Base-by-base conservation (phyloP, 495 filamentous ascomycete species). In the Annulohypoxylon bovei region DNA sequence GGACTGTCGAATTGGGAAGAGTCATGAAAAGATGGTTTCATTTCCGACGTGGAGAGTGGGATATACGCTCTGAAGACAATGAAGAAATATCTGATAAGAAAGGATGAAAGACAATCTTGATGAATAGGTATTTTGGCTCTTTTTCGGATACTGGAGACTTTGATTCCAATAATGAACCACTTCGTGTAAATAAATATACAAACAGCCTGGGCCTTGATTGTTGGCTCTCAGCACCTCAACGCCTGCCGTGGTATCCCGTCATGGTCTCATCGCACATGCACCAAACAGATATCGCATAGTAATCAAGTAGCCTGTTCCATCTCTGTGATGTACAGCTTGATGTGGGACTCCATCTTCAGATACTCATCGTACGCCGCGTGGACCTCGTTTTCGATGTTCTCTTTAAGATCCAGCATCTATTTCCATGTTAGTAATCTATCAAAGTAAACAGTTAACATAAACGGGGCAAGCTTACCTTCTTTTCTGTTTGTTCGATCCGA, bases 321-420 rank as follows among this genome's bases (percentile, higher is more conserved):
- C 85, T 98, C 94, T 25, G 91, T 97, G 77, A 98, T 95, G 83
- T 99, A 99, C 64, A 97, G 85, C 79, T 93, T 94, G 76, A 99
- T 97, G 80, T 99, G 95, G 25, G 93, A 90, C 80, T 98, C 95
- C 86, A 98, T 88, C 86, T 97, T 97, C 73, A 96, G 83, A 79
- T 95, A 98, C 83, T 98, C 93, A 56, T 94, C 93, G 62, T 96
- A 89, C 1, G 95, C 92, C 16, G 83, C 84, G 65, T 92, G 91
- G 9, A 98, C 90, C 81, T 99, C 95, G 62, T 88, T 92, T 76
- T 98, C 96, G 62, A 98, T 95, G 68, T 95, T 97, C 78, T 98
- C 95, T 72, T 95, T 98, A 46, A 98, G 84, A 78, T 98, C 95
- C 30, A 89, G 89, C 95, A 98, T 99, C 94, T 98, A 77, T 56